Evolutionary conservation across 1,284 basidiomycete species (phyloP).

Genomic region (Pascua guehoae): DNA sequence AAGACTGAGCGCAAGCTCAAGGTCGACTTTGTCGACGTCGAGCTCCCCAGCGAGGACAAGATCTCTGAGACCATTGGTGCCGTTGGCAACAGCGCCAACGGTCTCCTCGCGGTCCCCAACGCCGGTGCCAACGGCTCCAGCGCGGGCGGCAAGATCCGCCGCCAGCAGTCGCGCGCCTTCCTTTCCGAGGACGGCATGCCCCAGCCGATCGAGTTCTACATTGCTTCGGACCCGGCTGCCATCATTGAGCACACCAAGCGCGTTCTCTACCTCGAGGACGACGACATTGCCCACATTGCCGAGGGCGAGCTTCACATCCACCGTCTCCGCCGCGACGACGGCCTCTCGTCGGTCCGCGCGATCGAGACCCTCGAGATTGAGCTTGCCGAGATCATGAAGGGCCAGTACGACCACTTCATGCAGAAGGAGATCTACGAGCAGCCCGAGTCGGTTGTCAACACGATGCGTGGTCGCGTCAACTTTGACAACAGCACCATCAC

Average conservation of each 20-base stretch:
- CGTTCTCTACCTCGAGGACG: conserved; percentile 97
- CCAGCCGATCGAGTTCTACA: conserved; percentile 99
- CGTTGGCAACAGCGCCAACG: conserved; percentile 33
- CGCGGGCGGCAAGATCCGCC: conserved; percentile 70
- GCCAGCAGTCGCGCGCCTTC: conserved; percentile 96
- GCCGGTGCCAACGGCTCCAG: conserved; percentile 55
- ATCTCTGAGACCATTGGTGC: conserved; percentile 5
- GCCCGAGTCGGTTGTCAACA: conserved; percentile 99
- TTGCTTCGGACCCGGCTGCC: conserved; percentile 94
- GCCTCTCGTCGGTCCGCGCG: conserved; percentile 73
- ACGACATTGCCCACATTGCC: conserved; percentile 96
- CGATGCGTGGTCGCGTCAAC: conserved; percentile 99
- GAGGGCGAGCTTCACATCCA: conserved; percentile 98
- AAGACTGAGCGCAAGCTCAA: conserved; percentile 99
- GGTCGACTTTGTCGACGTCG: conserved; percentile 99
- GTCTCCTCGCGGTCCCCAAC: conserved; percentile 70
- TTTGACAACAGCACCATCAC: conserved; percentile 91
- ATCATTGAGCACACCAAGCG: conserved; percentile 99
- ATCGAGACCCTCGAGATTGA: conserved; percentile 99
- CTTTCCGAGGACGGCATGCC: conserved; percentile 97
- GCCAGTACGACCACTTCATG: conserved; percentile 99
- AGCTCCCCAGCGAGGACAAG: conserved; percentile 71
- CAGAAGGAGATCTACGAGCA: conserved; percentile 99
- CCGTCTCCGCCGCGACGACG: conserved; percentile 87
- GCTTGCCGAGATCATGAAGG: conserved; percentile 99